phyloP scores from a whole-genome alignment of 805 yeast species.

The Metahyphopichia silvanorum region DNA sequence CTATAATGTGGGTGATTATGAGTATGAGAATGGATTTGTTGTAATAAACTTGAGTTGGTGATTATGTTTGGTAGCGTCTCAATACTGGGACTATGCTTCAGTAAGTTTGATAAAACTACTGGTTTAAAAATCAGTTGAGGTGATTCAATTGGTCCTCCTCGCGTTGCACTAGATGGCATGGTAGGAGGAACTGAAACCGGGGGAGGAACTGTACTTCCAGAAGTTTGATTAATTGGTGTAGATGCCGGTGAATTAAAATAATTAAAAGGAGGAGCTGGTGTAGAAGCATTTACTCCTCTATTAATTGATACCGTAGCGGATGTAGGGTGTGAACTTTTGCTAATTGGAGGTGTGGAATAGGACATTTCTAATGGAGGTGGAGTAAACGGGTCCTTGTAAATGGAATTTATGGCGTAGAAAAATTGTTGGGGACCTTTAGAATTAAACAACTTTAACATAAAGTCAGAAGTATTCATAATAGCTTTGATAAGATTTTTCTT shows the following conservation, averaged over 20 bases:
- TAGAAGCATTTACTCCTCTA: background rate
- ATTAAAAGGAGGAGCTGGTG: constrained; percentile 2
- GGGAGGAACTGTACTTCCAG: background rate
- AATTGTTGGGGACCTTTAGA: constrained; percentile 28
- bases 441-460: constrained; percentile 21
- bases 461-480: constrained; percentile 25
- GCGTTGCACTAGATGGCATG: background rate
- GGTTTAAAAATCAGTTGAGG: constrained; percentile 7
- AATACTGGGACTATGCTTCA: constrained; percentile 1
- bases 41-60: background rate
- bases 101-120: constrained; percentile 5
- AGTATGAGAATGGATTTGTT: background rate
- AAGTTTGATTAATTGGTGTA: constrained; percentile 8
- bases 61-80: background rate
- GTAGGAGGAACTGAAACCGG: constrained; percentile 1
- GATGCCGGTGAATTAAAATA: constrained; percentile 1
- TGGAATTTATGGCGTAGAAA: constrained; percentile 8
- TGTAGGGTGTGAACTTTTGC: background rate
- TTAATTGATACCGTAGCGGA: background rate
- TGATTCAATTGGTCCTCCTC: background rate
- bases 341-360: background rate
- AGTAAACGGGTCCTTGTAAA: constrained; percentile 1
- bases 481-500: constrained; percentile 25
- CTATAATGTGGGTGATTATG: constrained; percentile 1
- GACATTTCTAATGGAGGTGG: background rate